Conservation (phyloP, 495 filamentous ascomycete species). For the Xylona heveae region DNA sequence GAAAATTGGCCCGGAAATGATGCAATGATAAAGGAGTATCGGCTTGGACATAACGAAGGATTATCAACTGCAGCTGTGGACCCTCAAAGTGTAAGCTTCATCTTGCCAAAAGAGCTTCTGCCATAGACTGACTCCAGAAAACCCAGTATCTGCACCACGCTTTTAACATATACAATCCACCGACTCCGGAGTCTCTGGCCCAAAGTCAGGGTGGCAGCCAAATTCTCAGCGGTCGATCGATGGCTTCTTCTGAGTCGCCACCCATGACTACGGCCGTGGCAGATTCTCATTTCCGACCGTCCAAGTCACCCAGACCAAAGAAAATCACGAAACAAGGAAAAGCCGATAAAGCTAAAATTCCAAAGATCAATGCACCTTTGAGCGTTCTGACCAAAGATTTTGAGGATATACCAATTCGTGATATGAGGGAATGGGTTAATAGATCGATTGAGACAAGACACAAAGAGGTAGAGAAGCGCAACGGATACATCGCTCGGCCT, state of each 20-base stretch:
- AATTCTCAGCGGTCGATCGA: conserved; percentile 26
- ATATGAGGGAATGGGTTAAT: conserved; percentile 72
- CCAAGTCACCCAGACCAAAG: conserved; percentile 16
- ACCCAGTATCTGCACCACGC: too few species aligned
- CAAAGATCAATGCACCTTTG: conserved; percentile 43
- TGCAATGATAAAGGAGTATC: too few species aligned
- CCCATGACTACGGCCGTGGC: conserved; percentile 12
- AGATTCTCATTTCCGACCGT: too few species aligned
- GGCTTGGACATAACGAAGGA: too few species aligned
- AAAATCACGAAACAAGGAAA: conserved; percentile 17
- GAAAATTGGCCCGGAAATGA: too few species aligned
- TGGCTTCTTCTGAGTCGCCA: conserved; percentile 12
- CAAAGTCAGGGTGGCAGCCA: conserved; percentile 13
- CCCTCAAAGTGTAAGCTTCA: too few species aligned
- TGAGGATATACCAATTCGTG: conserved; percentile 37
- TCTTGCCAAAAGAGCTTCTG: too few species aligned
- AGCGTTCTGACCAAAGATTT: conserved; percentile 56
- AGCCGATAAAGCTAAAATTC: conserved; percentile 27
- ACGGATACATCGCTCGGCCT: conserved; percentile 69
- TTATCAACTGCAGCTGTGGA: too few species aligned
- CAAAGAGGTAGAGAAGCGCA: conserved; percentile 41
- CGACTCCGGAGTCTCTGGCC: conserved; percentile 16
- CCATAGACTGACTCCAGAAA: too few species aligned
- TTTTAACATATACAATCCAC: conserved; percentile 14
- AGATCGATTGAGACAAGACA: conserved; percentile 41